These are phyloP conservation scores for Pistacia integerrima DNA, from an alignment of 345 rosid species.

Conservation along the genomic window DNA sequence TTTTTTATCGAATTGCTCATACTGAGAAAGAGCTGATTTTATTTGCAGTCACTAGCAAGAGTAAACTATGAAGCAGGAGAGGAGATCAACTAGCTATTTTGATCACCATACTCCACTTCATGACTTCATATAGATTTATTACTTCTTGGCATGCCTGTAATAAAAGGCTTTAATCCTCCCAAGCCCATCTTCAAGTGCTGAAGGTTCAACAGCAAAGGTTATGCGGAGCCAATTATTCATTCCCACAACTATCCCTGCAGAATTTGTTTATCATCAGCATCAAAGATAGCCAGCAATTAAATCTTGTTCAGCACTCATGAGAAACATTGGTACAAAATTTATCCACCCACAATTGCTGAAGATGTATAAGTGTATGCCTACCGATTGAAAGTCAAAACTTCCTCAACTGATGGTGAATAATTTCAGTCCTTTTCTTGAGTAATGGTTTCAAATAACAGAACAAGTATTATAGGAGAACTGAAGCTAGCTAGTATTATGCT, in stretches of 20 bases:
- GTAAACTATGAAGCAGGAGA: background rate
- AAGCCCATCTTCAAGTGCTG: slow-evolving; percentile 38
- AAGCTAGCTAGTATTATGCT: background rate
- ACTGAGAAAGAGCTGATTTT: no score
- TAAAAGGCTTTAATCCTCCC: slow-evolving; percentile 44
- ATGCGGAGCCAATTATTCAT: slow-evolving; percentile 52
- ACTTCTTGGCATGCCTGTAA: slow-evolving; percentile 42
- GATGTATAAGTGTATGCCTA: no score
- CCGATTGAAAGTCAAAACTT: no score
- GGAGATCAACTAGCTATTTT: background rate
- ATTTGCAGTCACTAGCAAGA: background rate
- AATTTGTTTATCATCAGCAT: no score
- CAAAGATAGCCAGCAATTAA: no score
- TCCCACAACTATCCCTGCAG: slow-evolving; percentile 41
- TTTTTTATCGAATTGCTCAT: background rate
- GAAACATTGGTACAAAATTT: no score
- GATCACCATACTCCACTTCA: background rate
- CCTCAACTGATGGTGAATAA: no score
- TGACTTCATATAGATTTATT: background rate
- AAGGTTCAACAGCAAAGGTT: slow-evolving; percentile 40
- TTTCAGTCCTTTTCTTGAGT: no score
- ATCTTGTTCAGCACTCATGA: no score
- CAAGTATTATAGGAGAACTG: no score
- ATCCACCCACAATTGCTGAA: no score
- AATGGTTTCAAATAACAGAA: no score